phyloP scores from a whole-genome alignment of 2,329 filamentous ascomycete species.

The Plectosphaerella plurivora region DNA sequence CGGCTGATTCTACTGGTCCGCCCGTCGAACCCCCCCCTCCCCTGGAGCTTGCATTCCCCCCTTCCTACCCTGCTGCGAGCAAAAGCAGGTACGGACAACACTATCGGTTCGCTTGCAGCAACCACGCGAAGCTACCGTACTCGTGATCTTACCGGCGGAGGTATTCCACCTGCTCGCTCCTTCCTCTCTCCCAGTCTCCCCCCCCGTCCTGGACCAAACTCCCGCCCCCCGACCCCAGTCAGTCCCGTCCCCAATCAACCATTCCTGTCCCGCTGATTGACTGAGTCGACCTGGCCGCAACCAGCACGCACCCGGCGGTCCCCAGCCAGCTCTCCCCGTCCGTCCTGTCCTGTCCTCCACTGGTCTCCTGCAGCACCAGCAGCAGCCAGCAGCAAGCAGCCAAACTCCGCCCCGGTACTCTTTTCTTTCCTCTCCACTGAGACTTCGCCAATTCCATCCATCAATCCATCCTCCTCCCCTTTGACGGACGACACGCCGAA shows the following conservation, averaged over 20 bases:
- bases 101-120: constrained; percentile 1
- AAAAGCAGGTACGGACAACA: too few relatives aligned
- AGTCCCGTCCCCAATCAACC: too few relatives aligned
- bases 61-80: constrained; percentile 6
- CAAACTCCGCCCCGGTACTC: not conserved
- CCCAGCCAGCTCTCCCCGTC: too few relatives aligned
- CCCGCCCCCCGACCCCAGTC: too few relatives aligned
- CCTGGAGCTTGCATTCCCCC: constrained; percentile 16
- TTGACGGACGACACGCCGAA: constrained; percentile 1
- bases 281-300: not conserved
- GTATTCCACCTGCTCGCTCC: constrained; percentile 5
- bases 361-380: not conserved
- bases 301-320: not conserved
- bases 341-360: not conserved
- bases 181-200: constrained; percentile 6
- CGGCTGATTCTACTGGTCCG: constrained; percentile 13
- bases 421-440: constrained; percentile 5
- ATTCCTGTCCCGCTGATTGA: too few relatives aligned
- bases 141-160: too few relatives aligned
- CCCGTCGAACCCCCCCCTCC: constrained; percentile 9
- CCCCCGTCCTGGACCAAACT: too few relatives aligned
- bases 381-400: not conserved
- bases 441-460: constrained; percentile 3
- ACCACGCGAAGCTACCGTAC: not conserved
- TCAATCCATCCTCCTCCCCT: not conserved